A percentile compares a stretch with the other conserved stretches of the same genome.
Conservation (phyloP, 2,329 filamentous ascomycete species). For the Arthrinium puccinioides region DNA sequence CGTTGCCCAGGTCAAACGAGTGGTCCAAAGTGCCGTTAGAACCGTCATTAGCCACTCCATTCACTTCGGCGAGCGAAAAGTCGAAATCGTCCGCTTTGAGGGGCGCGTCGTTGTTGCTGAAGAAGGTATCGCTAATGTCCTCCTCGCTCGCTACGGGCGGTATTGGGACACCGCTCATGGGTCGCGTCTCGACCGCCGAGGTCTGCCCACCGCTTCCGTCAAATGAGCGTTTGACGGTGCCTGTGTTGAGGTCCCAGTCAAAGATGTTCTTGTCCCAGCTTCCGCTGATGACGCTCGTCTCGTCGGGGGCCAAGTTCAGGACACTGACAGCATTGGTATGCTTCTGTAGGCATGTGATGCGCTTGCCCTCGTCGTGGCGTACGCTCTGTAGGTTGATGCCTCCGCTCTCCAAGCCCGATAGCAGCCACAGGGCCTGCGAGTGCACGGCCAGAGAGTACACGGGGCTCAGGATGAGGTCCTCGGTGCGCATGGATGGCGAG, state of each 20-base stretch:
- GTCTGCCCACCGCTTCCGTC: slow-evolving; percentile 76
- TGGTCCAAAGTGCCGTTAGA: slow-evolving; percentile 11
- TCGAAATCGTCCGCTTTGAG: slow-evolving; percentile 45
- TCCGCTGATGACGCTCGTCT: slow-evolving; percentile 80
- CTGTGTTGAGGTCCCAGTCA: slow-evolving; percentile 92
- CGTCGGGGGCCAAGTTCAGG: slow-evolving; percentile 72
- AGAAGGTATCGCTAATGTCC: slow-evolving; percentile 59
- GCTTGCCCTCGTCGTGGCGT: slow-evolving; percentile 88
- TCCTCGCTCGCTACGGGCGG: slow-evolving; percentile 64
- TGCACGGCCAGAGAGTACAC: slow-evolving; percentile 94
- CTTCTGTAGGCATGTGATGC: slow-evolving; percentile 71
- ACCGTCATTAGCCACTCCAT: slow-evolving; percentile 27
- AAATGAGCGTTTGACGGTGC: slow-evolving; percentile 68
- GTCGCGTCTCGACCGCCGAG: slow-evolving; percentile 78
- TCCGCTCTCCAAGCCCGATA: slow-evolving; percentile 85
- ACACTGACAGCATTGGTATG: slow-evolving; percentile 92
- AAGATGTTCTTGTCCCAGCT: slow-evolving; percentile 94
- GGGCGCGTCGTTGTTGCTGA: slow-evolving; percentile 64
- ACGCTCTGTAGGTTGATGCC: slow-evolving; percentile 91
- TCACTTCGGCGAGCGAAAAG: slow-evolving; percentile 21
- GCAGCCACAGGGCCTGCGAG: slow-evolving; percentile 80
- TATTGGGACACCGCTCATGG: slow-evolving; percentile 66
- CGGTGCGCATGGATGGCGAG: slow-evolving; percentile 29
- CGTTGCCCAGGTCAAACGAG: slow-evolving; percentile 15
- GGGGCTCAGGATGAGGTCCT: slow-evolving; percentile 67